phyloP scores from a whole-genome alignment of 495 filamentous ascomycete species.

The Cercophora scortea region DNA sequence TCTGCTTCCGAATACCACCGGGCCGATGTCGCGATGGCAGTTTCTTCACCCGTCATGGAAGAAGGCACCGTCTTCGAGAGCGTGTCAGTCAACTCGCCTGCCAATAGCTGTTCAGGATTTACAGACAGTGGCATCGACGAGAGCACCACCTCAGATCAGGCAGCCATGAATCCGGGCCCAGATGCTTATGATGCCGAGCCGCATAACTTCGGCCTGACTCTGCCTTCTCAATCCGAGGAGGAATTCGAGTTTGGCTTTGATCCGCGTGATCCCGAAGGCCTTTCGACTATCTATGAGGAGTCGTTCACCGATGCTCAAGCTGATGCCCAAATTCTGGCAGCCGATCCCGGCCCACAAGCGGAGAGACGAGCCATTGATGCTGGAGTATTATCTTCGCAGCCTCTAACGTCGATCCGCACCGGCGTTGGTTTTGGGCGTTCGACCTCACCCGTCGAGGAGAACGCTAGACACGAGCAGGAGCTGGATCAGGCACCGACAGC shows the following conservation, averaged over 20 bases:
- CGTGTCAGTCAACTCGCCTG: background rate
- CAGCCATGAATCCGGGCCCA: slow-evolving; percentile 7
- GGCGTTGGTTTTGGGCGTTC: no score
- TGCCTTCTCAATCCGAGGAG: background rate
- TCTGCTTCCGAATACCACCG: background rate
- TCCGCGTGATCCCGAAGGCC: slow-evolving; percentile 16
- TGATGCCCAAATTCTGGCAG: background rate
- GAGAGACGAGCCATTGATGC: no score
- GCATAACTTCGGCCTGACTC: background rate
- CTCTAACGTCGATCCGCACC: no score
- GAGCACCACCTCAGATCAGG: slow-evolving; percentile 8
- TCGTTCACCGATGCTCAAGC: slow-evolving; percentile 1
- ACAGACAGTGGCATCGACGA: slow-evolving; percentile 1
- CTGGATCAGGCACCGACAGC: no score
- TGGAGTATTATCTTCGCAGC: no score
- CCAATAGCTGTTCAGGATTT: background rate
- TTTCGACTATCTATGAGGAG: slow-evolving; percentile 25
- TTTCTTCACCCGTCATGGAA: background rate
- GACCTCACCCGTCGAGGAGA: no score
- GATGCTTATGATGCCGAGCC: background rate
- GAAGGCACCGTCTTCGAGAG: background rate
- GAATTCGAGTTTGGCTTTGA: slow-evolving; percentile 1
- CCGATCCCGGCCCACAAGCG: background rate
- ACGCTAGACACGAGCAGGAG: no score
- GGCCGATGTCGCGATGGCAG: background rate